Evolutionary conservation across 768 basidiomycete genomes (phyloP).

Genomic region (Termitomyces sp.): DNA sequence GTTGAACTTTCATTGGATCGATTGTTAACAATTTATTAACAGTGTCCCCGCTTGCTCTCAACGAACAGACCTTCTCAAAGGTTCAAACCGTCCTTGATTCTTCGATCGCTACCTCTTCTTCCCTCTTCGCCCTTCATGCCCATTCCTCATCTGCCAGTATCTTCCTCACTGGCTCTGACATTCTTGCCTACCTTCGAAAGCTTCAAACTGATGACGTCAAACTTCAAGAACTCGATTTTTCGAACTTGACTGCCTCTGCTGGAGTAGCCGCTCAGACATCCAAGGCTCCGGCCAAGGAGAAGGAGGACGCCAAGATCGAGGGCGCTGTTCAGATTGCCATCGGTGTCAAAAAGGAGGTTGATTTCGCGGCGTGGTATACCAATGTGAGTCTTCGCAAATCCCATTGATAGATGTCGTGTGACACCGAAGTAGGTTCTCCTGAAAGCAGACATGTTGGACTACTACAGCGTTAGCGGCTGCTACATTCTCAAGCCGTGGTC

Average conservation of each 20-base stretch:
- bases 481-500: constrained; percentile 99
- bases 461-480: constrained; percentile 97
- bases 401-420: constrained; percentile 7
- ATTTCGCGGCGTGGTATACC: constrained; percentile 93
- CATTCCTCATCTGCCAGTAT: constrained; percentile 66
- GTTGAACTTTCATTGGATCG: constrained; percentile 13
- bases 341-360: constrained; percentile 92
- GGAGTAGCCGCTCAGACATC: constrained; percentile 36
- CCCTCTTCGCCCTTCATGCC: constrained; percentile 74
- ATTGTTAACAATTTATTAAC: constrained; percentile 7
- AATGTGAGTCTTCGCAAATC: constrained; percentile 49
- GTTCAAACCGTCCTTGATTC: constrained; percentile 75
- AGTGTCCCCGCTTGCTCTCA: constrained; percentile 85
- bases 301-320: constrained; percentile 79
- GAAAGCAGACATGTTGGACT: constrained; percentile 98
- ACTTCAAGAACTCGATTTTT: constrained; percentile 73
- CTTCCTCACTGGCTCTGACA: constrained; percentile 77
- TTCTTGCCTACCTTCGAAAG: constrained; percentile 64
- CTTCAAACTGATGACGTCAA: constrained; percentile 67
- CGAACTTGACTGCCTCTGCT: constrained; percentile 41
- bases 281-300: constrained; percentile 46
- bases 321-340: constrained; percentile 91
- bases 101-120: constrained; percentile 66
- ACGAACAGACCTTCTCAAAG: constrained; percentile 58
- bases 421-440: constrained; percentile 69